phyloP scores from a whole-genome alignment of 441 rosid species.

The Euphorbia neoarborescens region DNA sequence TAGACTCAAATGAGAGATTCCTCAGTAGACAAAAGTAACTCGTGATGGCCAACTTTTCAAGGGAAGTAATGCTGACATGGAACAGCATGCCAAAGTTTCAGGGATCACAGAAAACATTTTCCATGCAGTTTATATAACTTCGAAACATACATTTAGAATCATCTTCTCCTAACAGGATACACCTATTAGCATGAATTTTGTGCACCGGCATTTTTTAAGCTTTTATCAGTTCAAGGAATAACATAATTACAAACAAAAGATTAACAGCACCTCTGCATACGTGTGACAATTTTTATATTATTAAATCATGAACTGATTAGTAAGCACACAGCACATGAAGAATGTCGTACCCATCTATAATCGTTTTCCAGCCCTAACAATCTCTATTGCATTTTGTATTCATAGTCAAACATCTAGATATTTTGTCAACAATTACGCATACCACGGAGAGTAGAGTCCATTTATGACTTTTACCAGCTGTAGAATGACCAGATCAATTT shows the following conservation, averaged over 20 bases:
- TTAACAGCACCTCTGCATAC: not conserved
- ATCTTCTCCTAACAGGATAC: not conserved
- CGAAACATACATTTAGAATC: not conserved
- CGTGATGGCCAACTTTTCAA: not conserved
- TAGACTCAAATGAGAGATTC: slow-evolving; percentile 18
- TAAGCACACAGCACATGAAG: not conserved
- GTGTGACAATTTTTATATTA: not conserved
- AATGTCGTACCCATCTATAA: not conserved
- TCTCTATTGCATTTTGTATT: not conserved
- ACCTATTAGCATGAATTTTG: not conserved
- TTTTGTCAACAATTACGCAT: not conserved
- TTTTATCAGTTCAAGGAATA: slow-evolving; percentile 5
- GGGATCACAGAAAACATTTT: not conserved
- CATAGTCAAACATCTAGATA: not conserved
- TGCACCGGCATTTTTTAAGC: not conserved
- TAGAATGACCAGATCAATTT: not conserved
- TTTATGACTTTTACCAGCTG: not conserved
- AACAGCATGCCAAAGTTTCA: not conserved
- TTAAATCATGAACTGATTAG: not conserved
- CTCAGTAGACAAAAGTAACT: not conserved
- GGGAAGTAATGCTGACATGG: not conserved
- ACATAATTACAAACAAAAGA: not conserved
- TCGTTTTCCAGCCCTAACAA: not conserved
- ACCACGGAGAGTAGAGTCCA: not conserved
- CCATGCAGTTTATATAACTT: not conserved